Evolutionary conservation across 805 yeast genomes (phyloP), one percentile per base, ranked within the genome.

Genomic region (Candida jianshihensis): DNA sequence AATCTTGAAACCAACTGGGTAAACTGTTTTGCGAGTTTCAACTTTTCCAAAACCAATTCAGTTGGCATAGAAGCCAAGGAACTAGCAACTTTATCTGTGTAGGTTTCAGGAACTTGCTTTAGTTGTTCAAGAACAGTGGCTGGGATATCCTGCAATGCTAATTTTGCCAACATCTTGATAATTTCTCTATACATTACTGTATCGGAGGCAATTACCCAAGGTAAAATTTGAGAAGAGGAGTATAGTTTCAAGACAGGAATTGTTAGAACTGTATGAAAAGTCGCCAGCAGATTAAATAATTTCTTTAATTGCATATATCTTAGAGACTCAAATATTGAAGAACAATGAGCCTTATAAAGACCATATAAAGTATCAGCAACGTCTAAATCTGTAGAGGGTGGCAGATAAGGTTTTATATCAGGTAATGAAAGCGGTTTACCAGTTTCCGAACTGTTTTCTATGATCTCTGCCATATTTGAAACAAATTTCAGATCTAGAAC

Each of bases 191-290:
- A 83, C 59, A 80, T 70, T n/a, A 71, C 61, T 40, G 69, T 49
- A 54, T 87, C 95, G 52, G 87, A 81, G 32, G 70, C 61, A 22
- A 66, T 48, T n/a, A 82, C 68, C 94, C 95, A 86, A 13, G 68
- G 68, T 5, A 65, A 48, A 12, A 77, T 48, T 6, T 60, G 57
- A 12, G 71, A 71, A 10, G 71, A 61, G 6, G 65, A 65, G 50
- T 78, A 72, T 17, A 85, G 59, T 46, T 72, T 72, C 50, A 70
- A 72, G 28, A 78, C 81, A 4, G 83, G 82, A 0, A 75, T 64
- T 0, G 88, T 75, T 36, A 85, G 64, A 1, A 75, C 65, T 13
- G 66, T 66, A 58, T 63, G 71, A 54, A 77, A 83, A 8, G 73
- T 61, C 8, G 65, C 52, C 33, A 83, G 56, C 19, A 71, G 58